These are phyloP conservation scores for Melaleuca alternifolia DNA, from an alignment of 345 rosid genomes.

Conservation along the genomic window DNA sequence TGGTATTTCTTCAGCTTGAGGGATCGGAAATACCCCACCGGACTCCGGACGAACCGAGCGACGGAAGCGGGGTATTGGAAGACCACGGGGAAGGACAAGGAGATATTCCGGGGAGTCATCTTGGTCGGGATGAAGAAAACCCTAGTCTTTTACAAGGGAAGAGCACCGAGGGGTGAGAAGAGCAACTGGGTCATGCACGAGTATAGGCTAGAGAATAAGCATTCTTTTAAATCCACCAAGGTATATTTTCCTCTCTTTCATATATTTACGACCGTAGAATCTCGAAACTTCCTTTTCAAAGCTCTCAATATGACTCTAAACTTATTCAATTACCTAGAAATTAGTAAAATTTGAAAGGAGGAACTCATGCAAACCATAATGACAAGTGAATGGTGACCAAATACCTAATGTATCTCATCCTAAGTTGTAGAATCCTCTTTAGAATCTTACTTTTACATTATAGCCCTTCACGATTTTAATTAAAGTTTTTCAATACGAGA, in stretches of 20 bases:
- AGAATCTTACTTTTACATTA: neutral
- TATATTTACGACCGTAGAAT: neutral
- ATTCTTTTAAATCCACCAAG: conserved; percentile 48
- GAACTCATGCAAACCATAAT: neutral
- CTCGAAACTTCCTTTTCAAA: neutral
- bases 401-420: neutral
- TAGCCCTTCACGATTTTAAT: neutral
- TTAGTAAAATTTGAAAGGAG: neutral
- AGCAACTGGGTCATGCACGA: conserved; percentile 99
- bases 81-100: conserved; percentile 89
- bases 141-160: conserved; percentile 85
- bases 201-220: conserved; percentile 68
- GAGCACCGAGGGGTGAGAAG: conserved; percentile 94
- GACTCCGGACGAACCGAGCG: conserved; percentile 90
- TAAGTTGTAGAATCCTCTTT: neutral
- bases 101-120: conserved; percentile 44
- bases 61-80: conserved; percentile 97
- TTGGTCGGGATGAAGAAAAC: conserved; percentile 97
- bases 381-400: neutral
- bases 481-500: neutral
- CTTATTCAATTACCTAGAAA: neutral
- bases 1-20: conserved; percentile 91
- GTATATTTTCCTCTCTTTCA: neutral
- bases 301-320: neutral
- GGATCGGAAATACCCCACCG: conserved; percentile 92